phyloP scores from a whole-genome alignment of 805 yeast species.

The Wickerhamomyces chambardii region DNA sequence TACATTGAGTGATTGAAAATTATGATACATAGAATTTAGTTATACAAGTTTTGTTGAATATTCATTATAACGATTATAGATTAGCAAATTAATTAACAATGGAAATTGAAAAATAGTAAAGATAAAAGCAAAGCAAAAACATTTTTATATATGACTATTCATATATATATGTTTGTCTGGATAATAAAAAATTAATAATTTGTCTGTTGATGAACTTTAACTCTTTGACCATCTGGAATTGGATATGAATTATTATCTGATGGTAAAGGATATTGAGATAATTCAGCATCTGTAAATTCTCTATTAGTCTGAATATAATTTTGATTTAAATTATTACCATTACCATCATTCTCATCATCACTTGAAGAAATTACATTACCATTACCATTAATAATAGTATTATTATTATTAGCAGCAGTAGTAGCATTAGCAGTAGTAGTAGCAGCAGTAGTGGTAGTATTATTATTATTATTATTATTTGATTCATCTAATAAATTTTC shows the following conservation, averaged over 20 bases:
- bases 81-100: no score
- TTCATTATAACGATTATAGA: no score
- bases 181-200: no score
- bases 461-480: neutral
- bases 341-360: slow-evolving; percentile 2
- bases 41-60: no score
- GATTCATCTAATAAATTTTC: neutral
- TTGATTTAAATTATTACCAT: neutral
- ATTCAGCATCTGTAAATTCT: slow-evolving; percentile 15
- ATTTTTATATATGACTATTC: no score
- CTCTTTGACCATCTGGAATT: slow-evolving; percentile 15
- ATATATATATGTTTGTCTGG: neutral
- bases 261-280: slow-evolving; percentile 12
- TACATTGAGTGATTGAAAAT: no score
- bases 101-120: no score
- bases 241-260: slow-evolving; percentile 10
- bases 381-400: slow-evolving; percentile 4
- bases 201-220: slow-evolving; percentile 2
- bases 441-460: no score
- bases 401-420: no score
- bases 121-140: no score
- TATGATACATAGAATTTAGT: no score
- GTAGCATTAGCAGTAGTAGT: no score
- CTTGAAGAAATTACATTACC: neutral
- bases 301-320: slow-evolving; percentile 1